A percentile compares a stretch with the other conserved stretches of the same genome.
Conservation (phyloP, 176 grass and related monocot species). For the Cenchrus purpureus region DNA sequence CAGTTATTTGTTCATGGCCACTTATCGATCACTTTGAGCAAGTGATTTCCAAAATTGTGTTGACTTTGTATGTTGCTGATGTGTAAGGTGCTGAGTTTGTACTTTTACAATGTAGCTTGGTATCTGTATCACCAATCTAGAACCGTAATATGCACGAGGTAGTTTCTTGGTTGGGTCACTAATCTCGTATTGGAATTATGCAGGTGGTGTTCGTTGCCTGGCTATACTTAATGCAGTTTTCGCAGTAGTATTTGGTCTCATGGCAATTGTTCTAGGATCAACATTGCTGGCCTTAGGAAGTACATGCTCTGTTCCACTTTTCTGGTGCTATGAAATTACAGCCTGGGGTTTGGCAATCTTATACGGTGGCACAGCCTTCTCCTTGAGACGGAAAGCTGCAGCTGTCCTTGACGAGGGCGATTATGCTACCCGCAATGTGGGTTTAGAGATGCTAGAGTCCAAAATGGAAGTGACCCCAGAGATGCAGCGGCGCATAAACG, state of each 20-base stretch:
- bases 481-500: constrained; percentile 73
- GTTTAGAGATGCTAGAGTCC: constrained; percentile 86
- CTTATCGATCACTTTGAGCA: constrained; percentile 9
- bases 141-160: not conserved
- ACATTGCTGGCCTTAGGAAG: constrained; percentile 76
- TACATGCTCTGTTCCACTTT: constrained; percentile 86
- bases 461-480: constrained; percentile 65
- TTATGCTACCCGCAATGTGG: constrained; percentile 63
- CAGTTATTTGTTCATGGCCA: not conserved
- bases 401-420: constrained; percentile 72
- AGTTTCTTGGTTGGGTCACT: not conserved
- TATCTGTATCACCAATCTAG: not conserved
- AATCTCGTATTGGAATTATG: constrained; percentile 42
- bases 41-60: not conserved
- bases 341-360: constrained; percentile 86
- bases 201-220: constrained; percentile 87
- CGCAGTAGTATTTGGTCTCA: constrained; percentile 74
- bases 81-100: constrained; percentile 7
- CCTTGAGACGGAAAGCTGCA: constrained; percentile 82
- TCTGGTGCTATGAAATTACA: constrained; percentile 94
- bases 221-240: constrained; percentile 80
- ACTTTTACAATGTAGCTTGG: constrained; percentile 1
- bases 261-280: constrained; percentile 92
- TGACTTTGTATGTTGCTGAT: constrained; percentile 1
- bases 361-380: constrained; percentile 78